Evolutionary conservation across 2,329 filamentous ascomycete genomes (phyloP).

Genomic region (Verticillium zaregamsianum): DNA sequence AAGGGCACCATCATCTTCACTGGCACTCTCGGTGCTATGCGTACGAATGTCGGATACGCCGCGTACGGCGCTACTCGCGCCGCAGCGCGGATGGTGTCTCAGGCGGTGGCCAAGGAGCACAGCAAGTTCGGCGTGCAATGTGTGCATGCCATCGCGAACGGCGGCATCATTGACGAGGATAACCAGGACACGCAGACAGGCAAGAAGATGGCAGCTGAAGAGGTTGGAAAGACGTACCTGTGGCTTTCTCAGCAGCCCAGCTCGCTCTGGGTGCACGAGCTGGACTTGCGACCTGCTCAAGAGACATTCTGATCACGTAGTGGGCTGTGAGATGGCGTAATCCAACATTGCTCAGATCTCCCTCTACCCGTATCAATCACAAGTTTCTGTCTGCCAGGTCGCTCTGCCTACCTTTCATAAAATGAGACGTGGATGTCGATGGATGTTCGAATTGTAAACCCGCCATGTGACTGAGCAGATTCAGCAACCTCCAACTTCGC

Average conservation of each 20-base stretch:
- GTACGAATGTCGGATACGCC: constrained; percentile 49
- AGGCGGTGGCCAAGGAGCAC: constrained; percentile 52
- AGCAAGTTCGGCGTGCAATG: constrained; percentile 53
- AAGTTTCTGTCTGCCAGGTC: no score
- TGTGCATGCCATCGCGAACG: constrained; percentile 56
- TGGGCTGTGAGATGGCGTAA: no score
- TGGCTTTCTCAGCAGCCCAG: constrained; percentile 25
- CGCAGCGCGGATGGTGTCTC: constrained; percentile 49
- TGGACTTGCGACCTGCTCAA: constrained; percentile 12
- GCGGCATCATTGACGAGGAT: constrained; percentile 45
- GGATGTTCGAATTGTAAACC: no score
- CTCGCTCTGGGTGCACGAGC: constrained; percentile 11
- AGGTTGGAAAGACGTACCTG: constrained; percentile 52
- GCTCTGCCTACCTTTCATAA: no score
- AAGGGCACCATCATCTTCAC: constrained; percentile 57
- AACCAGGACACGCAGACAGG: constrained; percentile 41
- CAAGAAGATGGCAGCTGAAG: constrained; percentile 54
- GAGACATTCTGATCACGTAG: constrained; percentile 5
- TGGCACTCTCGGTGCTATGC: constrained; percentile 47
- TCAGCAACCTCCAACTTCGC: no score
- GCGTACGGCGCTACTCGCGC: constrained; percentile 51
- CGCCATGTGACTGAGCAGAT: no score
- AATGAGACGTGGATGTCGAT: no score
- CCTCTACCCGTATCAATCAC: no score
- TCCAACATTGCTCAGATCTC: no score